These are phyloP conservation scores for Agrocybe pediades DNA, from an alignment of 768 basidiomycete species.

Conservation along the genomic window DNA sequence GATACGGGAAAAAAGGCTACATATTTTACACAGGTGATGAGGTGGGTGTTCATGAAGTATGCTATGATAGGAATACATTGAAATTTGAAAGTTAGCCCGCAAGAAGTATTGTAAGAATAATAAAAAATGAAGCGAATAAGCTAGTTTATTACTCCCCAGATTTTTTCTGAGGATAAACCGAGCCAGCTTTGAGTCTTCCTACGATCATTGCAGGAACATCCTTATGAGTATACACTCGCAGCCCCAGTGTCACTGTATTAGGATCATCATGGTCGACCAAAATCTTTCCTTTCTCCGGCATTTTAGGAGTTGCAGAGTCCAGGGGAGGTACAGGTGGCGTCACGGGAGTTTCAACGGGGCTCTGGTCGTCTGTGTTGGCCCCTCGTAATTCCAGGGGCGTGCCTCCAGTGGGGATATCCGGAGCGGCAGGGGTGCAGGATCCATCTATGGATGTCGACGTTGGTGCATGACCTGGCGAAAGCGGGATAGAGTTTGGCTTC, in stretches of 20 bases:
- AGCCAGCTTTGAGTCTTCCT: constrained; percentile 37
- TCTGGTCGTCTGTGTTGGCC: background rate
- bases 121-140: no score
- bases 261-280: constrained; percentile 29
- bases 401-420: constrained; percentile 9
- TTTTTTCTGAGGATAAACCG: constrained; percentile 14
- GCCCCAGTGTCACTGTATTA: constrained; percentile 40
- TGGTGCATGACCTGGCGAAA: background rate
- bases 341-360: background rate
- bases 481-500: background rate
- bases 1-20: no score
- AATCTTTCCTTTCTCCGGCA: constrained; percentile 21
- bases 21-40: no score
- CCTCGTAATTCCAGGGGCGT: background rate
- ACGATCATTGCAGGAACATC: constrained; percentile 38
- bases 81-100: no score
- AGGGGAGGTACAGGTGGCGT: no score
- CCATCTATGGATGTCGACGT: constrained; percentile 3
- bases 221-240: constrained; percentile 46
- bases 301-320: background rate
- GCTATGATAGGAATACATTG: no score
- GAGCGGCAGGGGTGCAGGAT: constrained; percentile 13
- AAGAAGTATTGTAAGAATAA: no score
- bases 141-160: background rate
- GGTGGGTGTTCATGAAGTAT: no score